Percentiles rank a stretch among this genome's conserved stretches.
phyloP scores from a whole-genome alignment of 768 basidiomycete genomes.

The Rhodosporidiobolus sp. region DNA sequence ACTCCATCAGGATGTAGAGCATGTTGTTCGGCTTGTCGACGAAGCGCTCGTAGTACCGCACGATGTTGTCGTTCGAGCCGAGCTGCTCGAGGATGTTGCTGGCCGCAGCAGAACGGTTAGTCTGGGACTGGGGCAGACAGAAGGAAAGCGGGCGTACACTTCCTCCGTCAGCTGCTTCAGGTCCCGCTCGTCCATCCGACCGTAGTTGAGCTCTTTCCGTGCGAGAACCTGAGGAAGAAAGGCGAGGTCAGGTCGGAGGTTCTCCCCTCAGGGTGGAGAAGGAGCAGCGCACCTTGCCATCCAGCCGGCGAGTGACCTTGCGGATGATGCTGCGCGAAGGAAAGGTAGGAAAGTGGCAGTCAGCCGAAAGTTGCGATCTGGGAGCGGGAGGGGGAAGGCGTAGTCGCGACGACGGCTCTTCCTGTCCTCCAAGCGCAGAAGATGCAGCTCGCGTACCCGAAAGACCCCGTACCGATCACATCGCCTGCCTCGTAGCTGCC shows the following conservation, averaged over 20 bases:
- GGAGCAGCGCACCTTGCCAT: conserved; percentile 32
- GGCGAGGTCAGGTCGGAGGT: background rate
- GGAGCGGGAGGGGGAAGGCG: background rate
- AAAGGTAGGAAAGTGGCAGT: background rate
- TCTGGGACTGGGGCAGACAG: no score
- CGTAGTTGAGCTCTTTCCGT: conserved; percentile 85
- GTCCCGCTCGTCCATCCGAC: conserved; percentile 92
- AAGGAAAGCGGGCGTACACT: conserved; percentile 70
- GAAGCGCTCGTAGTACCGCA: conserved; percentile 83
- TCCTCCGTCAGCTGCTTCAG: conserved; percentile 95
- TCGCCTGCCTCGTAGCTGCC: conserved; percentile 78
- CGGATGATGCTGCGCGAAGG: conserved; percentile 63
- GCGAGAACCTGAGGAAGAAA: conserved; percentile 34
- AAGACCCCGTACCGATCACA: conserved; percentile 75
- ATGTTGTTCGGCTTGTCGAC: conserved; percentile 87
- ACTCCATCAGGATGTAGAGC: conserved; percentile 98
- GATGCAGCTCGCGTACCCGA: background rate
- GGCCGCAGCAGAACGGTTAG: background rate
- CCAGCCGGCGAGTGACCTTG: conserved; percentile 61
- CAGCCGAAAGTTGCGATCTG: background rate
- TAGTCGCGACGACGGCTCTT: no score
- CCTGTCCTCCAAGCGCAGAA: no score
- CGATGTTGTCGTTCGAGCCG: conserved; percentile 83
- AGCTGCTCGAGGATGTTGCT: conserved; percentile 97
- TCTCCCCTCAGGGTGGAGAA: no score